A percentile compares a stretch with the other conserved stretches of the same genome.
phyloP scores from a whole-genome alignment of 129 eudicot genomes.

The Flaveria brownii region DNA sequence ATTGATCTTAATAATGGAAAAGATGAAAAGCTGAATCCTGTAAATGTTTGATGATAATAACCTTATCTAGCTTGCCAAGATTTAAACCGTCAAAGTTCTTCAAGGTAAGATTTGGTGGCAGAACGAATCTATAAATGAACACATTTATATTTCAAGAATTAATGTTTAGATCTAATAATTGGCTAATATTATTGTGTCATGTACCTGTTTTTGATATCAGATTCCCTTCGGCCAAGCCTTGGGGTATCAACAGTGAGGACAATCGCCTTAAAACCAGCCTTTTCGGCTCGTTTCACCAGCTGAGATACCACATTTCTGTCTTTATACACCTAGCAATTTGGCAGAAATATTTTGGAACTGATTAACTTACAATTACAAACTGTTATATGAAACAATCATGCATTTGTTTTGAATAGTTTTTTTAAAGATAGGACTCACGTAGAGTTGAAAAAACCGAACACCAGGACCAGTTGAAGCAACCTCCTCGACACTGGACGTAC shows the following conservation, averaged over 20 bases:
- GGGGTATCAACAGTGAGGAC: slow-evolving; percentile 96
- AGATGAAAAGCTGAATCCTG: neutral
- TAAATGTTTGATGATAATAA: slow-evolving; percentile 21
- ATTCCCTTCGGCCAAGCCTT: slow-evolving; percentile 90
- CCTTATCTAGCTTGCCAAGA: slow-evolving; percentile 83
- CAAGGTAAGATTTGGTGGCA: slow-evolving; percentile 68
- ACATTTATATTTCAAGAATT: neutral
- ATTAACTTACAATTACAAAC: neutral
- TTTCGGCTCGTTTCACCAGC: slow-evolving; percentile 86
- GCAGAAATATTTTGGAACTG: slow-evolving; percentile 11
- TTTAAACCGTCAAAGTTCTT: slow-evolving; percentile 84
- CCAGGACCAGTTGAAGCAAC: slow-evolving; percentile 97
- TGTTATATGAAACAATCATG: neutral
- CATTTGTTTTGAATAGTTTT: slow-evolving; percentile 9
- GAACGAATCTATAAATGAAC: slow-evolving; percentile 51
- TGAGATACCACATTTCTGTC: slow-evolving; percentile 78
- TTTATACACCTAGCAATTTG: slow-evolving; percentile 60
- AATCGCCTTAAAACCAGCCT: slow-evolving; percentile 93
- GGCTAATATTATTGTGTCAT: slow-evolving; percentile 11
- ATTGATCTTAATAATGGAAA: neutral
- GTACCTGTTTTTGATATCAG: slow-evolving; percentile 94
- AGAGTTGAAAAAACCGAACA: slow-evolving; percentile 87
- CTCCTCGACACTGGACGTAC: slow-evolving; percentile 86
- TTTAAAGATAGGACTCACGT: slow-evolving; percentile 52
- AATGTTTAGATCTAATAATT: neutral